phyloP scores from a whole-genome alignment of 129 eudicot species.

The Solidago caesia region DNA sequence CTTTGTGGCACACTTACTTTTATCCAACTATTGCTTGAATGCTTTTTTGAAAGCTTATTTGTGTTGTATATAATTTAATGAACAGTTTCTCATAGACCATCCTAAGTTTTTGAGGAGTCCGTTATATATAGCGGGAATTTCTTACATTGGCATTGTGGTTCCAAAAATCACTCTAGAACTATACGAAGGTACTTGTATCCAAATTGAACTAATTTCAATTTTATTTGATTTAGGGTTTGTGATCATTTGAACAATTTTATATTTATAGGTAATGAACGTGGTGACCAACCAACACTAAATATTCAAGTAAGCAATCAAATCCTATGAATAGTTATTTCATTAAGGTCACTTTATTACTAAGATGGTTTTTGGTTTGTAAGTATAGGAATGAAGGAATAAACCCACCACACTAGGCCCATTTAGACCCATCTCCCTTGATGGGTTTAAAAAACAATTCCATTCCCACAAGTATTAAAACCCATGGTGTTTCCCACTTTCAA shows the following conservation, averaged over 20 bases:
- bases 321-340: neutral
- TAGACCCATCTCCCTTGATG: too few relatives aligned
- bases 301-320: conserved; percentile 16
- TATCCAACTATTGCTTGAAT: neutral
- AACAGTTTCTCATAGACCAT: conserved; percentile 22
- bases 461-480: too few relatives aligned
- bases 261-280: conserved; percentile 13
- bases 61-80: neutral
- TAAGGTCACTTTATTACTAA: neutral
- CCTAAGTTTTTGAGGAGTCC: conserved; percentile 18
- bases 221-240: neutral
- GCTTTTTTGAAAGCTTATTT: too few relatives aligned
- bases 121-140: conserved; percentile 17
- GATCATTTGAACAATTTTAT: neutral
- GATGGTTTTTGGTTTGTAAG: neutral
- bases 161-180: conserved; percentile 19
- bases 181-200: conserved; percentile 3
- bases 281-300: conserved; percentile 10
- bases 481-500: too few relatives aligned
- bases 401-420: too few relatives aligned
- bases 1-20: too few relatives aligned
- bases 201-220: too few relatives aligned
- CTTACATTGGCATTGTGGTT: conserved; percentile 15
- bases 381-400: neutral
- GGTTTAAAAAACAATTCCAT: too few relatives aligned